Conservation (phyloP, 352 stramenopile genomes). For the Globisporangium polare region DNA sequence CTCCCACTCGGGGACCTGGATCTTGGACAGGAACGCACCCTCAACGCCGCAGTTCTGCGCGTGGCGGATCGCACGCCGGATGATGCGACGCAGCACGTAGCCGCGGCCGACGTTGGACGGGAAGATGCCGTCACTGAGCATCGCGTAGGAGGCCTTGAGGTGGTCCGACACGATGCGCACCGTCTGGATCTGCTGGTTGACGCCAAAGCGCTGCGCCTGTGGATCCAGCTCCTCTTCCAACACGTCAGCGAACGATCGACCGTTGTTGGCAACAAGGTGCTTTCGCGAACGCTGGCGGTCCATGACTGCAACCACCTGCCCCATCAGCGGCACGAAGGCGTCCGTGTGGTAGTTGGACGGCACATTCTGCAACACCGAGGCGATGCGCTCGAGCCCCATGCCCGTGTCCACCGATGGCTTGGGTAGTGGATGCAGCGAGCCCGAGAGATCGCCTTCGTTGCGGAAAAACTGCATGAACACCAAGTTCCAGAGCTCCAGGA, state of each 20-base stretch:
- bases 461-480: slow-evolving; percentile 98
- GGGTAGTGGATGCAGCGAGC: slow-evolving; percentile 79
- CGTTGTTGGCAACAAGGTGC: not conserved
- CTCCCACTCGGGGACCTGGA: slow-evolving; percentile 47
- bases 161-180: slow-evolving; percentile 94
- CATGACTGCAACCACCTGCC: slow-evolving; percentile 37
- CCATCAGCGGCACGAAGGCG: slow-evolving; percentile 91
- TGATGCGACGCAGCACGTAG: slow-evolving; percentile 94
- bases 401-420: slow-evolving; percentile 95
- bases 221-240: slow-evolving; percentile 46
- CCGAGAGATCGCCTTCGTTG: slow-evolving; percentile 55
- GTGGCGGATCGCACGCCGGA: slow-evolving; percentile 85
- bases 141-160: slow-evolving; percentile 93
- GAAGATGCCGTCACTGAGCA: slow-evolving; percentile 92
- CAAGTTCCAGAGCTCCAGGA: slow-evolving; percentile 96
- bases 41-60: slow-evolving; percentile 58
- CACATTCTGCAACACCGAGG: slow-evolving; percentile 93
- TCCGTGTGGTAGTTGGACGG: slow-evolving; percentile 97
- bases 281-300: slow-evolving; percentile 25
- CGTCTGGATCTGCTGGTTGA: slow-evolving; percentile 49
- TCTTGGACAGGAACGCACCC: slow-evolving; percentile 44
- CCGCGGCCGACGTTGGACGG: slow-evolving; percentile 94
- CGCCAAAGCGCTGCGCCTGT: slow-evolving; percentile 38
- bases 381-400: slow-evolving; percentile 96
- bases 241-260: slow-evolving; percentile 28